Evolutionary conservation across 345 rosid genomes (phyloP), one percentile per base, ranked within the genome.

Genomic region (Laguncularia racemosa): DNA sequence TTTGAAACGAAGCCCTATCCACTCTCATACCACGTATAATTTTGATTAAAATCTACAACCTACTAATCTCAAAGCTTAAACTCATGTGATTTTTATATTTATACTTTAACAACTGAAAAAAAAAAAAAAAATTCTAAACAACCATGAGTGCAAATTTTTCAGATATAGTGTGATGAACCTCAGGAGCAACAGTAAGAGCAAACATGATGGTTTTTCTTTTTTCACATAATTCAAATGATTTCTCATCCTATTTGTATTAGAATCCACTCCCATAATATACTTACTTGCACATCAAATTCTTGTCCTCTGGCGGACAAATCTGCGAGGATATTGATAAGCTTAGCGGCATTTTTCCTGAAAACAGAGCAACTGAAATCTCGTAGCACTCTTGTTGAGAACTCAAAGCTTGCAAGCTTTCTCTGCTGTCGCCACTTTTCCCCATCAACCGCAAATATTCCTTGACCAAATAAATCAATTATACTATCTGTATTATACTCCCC

Each of bases 401-500:
- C 89, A 21, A 67, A 74, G 67, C 89, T 88, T 0, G 91, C n/a
- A n/a, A n/a, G n/a, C n/a, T n/a, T n/a, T n/a, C n/a, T n/a, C n/a
- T n/a, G n/a, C n/a, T n/a, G n/a, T n/a, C n/a, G n/a, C n/a, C n/a
- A n/a, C n/a, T n/a, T n/a, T n/a, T n/a, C 90, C 17, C 96, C 96
- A 62, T 91, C 86, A 40, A 72, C 95, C 13, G 64, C 68, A 19
- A 85, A 85, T 1, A 91, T 85, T n/a, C 98, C 97, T n/a, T 81
- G 70, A 18, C 98, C 96, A 9, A 88, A 57, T 56, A 91, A 69
- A 54, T 88, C 89, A 0, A 15, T 51, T 0, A 67, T 6, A 7
- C 80, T 63, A 17, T 66, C 70, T 2, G 62, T 60, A 53, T 62
- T 56, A 14, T 11, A n/a, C 11, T 20, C 44, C 3, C 98, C 95